phyloP scores from a whole-genome alignment of 148 eudicot species.

The Dysphania ambrosioides region DNA sequence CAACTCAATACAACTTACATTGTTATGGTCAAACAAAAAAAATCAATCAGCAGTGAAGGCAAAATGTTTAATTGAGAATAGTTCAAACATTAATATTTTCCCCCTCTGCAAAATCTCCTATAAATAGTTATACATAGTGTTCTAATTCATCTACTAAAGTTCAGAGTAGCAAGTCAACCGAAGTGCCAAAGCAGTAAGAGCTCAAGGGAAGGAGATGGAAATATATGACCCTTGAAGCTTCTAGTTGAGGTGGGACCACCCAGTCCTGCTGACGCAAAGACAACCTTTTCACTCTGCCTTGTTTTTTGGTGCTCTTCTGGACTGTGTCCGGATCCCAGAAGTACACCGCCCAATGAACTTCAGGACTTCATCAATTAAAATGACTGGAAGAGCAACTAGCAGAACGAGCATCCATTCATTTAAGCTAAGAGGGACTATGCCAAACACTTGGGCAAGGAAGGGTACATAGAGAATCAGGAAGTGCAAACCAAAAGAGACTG shows the following conservation, averaged over 20 bases:
- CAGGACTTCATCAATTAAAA: constrained; percentile 76
- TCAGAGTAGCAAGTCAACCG: constrained; percentile 12
- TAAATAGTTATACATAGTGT: constrained; percentile 26
- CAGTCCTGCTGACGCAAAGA: constrained; percentile 2
- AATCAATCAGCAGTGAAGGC: constrained; percentile 16
- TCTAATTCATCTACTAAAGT: constrained; percentile 17
- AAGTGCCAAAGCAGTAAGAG: constrained; percentile 22
- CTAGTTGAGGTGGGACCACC: neutral
- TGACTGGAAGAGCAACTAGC: constrained; percentile 63
- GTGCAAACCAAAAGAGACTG: constrained; percentile 66
- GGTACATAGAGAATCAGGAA: constrained; percentile 72
- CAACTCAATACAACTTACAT: constrained; percentile 22
- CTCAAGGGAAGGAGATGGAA: constrained; percentile 4
- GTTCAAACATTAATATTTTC: constrained; percentile 15
- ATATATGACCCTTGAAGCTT: constrained; percentile 23
- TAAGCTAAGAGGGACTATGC: constrained; percentile 68
- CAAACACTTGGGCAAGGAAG: constrained; percentile 66
- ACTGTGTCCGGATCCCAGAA: constrained; percentile 30
- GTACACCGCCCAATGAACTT: constrained; percentile 74
- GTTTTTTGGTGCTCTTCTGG: constrained; percentile 25
- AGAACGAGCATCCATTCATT: constrained; percentile 64
- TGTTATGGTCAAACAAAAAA: constrained; percentile 19
- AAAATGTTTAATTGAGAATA: constrained; percentile 17
- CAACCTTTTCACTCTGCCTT: constrained; percentile 45
- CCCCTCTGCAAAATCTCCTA: constrained; percentile 21